These are phyloP conservation scores for Aspergillus cejpii DNA, from an alignment of 2,329 filamentous ascomycete genomes.

Conservation along the genomic window DNA sequence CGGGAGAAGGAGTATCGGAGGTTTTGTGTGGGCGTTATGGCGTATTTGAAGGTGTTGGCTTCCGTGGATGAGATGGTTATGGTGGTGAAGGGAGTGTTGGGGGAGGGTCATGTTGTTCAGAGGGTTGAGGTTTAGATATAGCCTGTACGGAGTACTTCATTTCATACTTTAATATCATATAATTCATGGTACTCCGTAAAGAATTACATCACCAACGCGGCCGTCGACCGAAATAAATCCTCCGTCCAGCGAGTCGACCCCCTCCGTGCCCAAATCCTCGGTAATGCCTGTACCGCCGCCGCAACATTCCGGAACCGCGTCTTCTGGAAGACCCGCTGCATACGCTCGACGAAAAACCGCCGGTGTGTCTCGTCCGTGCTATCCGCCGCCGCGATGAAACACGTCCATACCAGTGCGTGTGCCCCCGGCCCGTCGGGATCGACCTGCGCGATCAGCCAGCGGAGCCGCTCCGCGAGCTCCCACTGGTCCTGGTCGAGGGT, in stretches of 20 bases:
- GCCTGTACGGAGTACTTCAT: not conserved
- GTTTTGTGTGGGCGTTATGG: constrained; percentile 44
- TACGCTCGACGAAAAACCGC: constrained; percentile 30
- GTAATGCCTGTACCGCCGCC: constrained; percentile 30
- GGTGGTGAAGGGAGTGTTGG: constrained; percentile 41
- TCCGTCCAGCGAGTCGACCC: constrained; percentile 14
- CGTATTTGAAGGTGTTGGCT: constrained; percentile 42
- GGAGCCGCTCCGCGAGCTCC: constrained; percentile 27
- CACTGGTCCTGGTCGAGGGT: constrained; percentile 12
- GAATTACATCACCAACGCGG: constrained; percentile 13
- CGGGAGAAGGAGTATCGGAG: constrained; percentile 41
- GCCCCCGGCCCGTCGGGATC: constrained; percentile 26
- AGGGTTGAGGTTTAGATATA: constrained; percentile 3
- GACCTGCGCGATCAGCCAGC: constrained; percentile 25
- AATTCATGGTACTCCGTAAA: no score
- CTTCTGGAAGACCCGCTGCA: constrained; percentile 26
- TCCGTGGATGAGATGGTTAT: constrained; percentile 43
- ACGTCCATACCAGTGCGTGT: constrained; percentile 40
- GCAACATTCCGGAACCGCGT: constrained; percentile 38
- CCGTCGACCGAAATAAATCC: constrained; percentile 11
- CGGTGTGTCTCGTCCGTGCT: constrained; percentile 33
- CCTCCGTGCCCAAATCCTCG: constrained; percentile 29
- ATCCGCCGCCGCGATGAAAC: constrained; percentile 39
- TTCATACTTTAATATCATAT: not conserved
- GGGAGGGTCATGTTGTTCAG: constrained; percentile 37